Evolutionary conservation across 2,329 filamentous ascomycete species (phyloP), one percentile per base, ranked within the genome.

Genomic region (Fusarium siculi): DNA sequence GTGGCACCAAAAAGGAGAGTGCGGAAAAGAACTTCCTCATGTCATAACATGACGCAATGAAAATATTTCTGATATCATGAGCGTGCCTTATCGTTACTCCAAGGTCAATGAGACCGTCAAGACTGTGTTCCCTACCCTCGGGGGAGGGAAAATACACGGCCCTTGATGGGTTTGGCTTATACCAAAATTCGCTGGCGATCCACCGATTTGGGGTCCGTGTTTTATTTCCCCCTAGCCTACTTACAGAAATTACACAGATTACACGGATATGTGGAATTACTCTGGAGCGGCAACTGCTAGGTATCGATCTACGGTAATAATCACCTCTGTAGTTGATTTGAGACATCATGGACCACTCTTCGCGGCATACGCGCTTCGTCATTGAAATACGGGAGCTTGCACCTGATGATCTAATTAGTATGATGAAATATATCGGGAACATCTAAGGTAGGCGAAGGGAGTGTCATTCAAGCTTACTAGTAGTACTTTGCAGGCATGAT

Each of bases 1-100:
- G 36, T 30, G 52, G 42, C 19, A 66, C 46, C 37, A 43, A n/a
- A 43, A 56, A 19, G 40, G 52, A 37, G 49, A 36, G 12, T 60
- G 18, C 21, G 60, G 49, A 56, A 53, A 61, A 52, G 39, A 54
- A 14, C 28, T 43, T 54, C 37, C 44, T 43, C 19, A 18, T 46
- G 30, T 47, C 16, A 42, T 57, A 56, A 46, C 52, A 70, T 70
- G 61, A 70, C 57, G 66, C 49, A 63, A 67, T 67, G 55, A n/a
- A 36, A 63, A 52, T 25, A 25, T 49, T 37, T 59, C n/a, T 39
- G n/a, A 37, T 30, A 55, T 37, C 34, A 66, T 53, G 7, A 46
- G 23, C 10, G 18, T n/a, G 43, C 9, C 21, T 25, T 39, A 50
- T 40, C 28, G 16, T 30, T 43, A 28, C 30, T 23, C 34, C 25